Conservation (phyloP, 352 stramenopile genomes). For the Phytophthora foliorum region DNA sequence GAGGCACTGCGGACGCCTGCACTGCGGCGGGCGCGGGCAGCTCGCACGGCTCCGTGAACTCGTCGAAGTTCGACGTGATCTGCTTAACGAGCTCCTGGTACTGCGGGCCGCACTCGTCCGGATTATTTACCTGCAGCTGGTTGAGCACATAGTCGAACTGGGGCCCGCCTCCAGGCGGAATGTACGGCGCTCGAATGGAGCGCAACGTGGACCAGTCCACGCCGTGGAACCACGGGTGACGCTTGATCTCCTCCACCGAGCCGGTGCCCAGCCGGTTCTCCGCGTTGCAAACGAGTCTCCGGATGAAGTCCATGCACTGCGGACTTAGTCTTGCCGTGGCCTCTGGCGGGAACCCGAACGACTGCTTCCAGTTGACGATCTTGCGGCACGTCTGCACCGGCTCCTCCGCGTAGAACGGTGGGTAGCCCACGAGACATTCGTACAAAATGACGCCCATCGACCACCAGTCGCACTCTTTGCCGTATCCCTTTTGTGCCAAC, state of each 20-base stretch:
- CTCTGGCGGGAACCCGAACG: slow-evolving; percentile 84
- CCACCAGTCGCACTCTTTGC: slow-evolving; percentile 99
- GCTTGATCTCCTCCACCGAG: slow-evolving; percentile 97
- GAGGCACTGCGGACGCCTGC: slow-evolving; percentile 27
- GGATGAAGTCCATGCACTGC: slow-evolving; percentile 94
- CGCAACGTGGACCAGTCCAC: slow-evolving; percentile 94
- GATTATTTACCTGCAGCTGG: slow-evolving; percentile 88
- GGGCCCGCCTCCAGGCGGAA: slow-evolving; percentile 81
- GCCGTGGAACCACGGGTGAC: slow-evolving; percentile 97
- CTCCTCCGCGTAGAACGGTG: slow-evolving; percentile 99
- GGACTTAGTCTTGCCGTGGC: slow-evolving; percentile 65
- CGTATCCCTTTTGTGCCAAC: slow-evolving; percentile 89
- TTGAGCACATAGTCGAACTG: slow-evolving; percentile 94
- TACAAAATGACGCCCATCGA: slow-evolving; percentile 99
- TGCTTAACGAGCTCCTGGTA: slow-evolving; percentile 93
- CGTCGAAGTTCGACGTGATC: slow-evolving; percentile 98
- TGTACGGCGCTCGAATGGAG: slow-evolving; percentile 89
- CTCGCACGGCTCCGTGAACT: slow-evolving; percentile 93
- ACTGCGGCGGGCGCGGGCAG: slow-evolving; percentile 40
- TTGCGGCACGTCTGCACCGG: slow-evolving; percentile 98
- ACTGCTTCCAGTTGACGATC: slow-evolving; percentile 90
- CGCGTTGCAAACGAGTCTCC: slow-evolving; percentile 94
- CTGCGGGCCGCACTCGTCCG: slow-evolving; percentile 54
- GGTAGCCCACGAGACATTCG: slow-evolving; percentile 99
- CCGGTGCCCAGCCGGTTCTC: slow-evolving; percentile 94